Conservation (phyloP, 306 rosid species). For the Crotalaria pallida region DNA sequence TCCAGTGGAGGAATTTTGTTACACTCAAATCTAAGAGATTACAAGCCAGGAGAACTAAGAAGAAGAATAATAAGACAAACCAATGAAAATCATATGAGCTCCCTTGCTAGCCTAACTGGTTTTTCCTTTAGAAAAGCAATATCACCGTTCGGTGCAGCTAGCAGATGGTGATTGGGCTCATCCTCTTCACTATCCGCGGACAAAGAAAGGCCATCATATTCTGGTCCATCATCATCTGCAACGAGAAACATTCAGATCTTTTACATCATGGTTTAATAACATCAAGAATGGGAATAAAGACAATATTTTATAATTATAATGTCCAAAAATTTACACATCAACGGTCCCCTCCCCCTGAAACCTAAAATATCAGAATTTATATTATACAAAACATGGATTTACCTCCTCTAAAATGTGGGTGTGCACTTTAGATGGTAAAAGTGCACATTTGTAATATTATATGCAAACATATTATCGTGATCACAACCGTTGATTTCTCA, state of each 20-base stretch:
- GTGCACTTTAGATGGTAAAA: no score
- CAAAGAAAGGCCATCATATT: conserved; percentile 48
- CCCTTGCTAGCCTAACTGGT: conserved; percentile 62
- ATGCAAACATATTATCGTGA: no score
- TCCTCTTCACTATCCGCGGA: conserved; percentile 58
- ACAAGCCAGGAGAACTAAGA: conserved; percentile 35
- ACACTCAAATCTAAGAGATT: conserved; percentile 27
- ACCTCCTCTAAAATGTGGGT: no score
- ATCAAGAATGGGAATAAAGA: background rate
- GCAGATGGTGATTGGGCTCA: conserved; percentile 58
- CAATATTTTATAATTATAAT: background rate
- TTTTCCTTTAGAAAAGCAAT: conserved; percentile 68
- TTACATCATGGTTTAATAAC: background rate
- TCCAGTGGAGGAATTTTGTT: conserved; percentile 19
- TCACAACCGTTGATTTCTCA: no score
- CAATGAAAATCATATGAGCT: conserved; percentile 41
- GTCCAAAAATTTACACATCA: background rate
- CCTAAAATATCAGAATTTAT: background rate
- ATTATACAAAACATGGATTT: background rate
- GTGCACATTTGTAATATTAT: no score
- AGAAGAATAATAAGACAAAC: conserved; percentile 6
- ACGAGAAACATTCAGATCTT: conserved; percentile 10
- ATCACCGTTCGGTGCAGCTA: conserved; percentile 48
- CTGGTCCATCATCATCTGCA: conserved; percentile 77
- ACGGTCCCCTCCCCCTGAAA: background rate